A percentile compares a stretch with the other conserved stretches of the same genome.
Evolutionary conservation across 768 basidiomycete genomes (phyloP).

Genomic region (Ephemerocybe angulata): DNA sequence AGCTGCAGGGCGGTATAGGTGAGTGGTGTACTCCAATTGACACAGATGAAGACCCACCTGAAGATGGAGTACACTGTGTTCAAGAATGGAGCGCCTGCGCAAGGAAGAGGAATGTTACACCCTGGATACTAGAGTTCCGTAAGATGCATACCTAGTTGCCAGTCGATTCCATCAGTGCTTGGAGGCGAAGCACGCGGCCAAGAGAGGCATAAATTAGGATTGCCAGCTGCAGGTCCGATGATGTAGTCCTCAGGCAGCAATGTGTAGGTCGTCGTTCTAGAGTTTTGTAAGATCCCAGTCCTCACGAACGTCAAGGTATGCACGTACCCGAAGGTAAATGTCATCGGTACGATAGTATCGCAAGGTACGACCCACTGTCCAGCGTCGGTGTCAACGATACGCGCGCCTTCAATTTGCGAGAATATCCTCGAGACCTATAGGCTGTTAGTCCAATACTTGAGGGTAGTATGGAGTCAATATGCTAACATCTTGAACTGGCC

Average conservation of each 20-base stretch:
- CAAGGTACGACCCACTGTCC: conserved; percentile 82
- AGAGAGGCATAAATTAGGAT: conserved; percentile 64
- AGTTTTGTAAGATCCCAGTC: not conserved
- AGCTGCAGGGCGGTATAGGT: conserved; percentile 38
- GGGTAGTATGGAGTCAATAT: not conserved
- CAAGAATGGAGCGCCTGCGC: conserved; percentile 59
- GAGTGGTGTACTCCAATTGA: not conserved
- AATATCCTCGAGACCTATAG: conserved; percentile 64
- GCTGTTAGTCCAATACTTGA: conserved; percentile 5
- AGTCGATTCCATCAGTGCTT: conserved; percentile 72
- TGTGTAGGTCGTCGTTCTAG: conserved; percentile 49
- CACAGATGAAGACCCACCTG: conserved; percentile 42
- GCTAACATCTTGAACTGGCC: conserved; percentile 73
- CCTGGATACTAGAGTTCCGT: not conserved
- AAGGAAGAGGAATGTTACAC: not conserved
- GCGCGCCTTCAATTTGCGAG: conserved; percentile 53
- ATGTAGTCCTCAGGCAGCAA: conserved; percentile 75
- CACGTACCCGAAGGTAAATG: conserved; percentile 68
- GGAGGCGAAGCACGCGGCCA: conserved; percentile 72
- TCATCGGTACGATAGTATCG: conserved; percentile 50
- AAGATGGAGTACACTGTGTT: conserved; percentile 76
- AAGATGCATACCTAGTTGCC: conserved; percentile 66
- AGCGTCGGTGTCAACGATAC: conserved; percentile 64
- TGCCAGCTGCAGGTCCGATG: conserved; percentile 62
- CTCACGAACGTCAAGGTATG: not conserved